phyloP scores from a whole-genome alignment of 2,329 filamentous ascomycete genomes.

The Exophiala bonariae region DNA sequence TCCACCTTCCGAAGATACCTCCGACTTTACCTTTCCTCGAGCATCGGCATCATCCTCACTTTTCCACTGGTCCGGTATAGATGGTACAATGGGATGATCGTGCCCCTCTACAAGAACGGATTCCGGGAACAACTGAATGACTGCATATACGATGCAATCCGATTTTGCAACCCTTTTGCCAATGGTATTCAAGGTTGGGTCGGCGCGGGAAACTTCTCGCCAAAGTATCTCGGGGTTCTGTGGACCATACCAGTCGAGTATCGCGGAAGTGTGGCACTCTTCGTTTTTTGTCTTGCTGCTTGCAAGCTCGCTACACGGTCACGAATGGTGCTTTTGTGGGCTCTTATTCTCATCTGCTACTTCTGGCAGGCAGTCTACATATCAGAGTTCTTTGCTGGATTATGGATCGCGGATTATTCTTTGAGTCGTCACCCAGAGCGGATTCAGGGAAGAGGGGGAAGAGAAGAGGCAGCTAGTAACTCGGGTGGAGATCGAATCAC shows the following conservation, averaged over 20 bases:
- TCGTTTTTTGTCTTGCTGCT: conserved; percentile 26
- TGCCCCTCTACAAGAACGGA: too few species aligned
- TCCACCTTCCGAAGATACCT: conserved; percentile 44
- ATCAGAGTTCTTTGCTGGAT: conserved; percentile 41
- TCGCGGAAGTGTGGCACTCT: conserved; percentile 46
- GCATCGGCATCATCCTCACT: conserved; percentile 40
- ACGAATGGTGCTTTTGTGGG: background rate
- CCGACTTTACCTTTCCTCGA: conserved; percentile 44
- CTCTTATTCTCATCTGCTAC: background rate
- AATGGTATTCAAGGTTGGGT: conserved; percentile 13
- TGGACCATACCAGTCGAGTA: conserved; percentile 51
- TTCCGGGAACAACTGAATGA: conserved; percentile 13
- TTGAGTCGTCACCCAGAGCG: conserved; percentile 38
- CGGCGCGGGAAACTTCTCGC: conserved; percentile 33
- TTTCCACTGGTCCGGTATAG: conserved; percentile 41
- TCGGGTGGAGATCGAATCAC: too few species aligned
- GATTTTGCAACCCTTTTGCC: conserved; percentile 35
- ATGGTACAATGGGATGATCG: too few species aligned
- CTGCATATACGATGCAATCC: conserved; percentile 28
- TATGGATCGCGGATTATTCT: conserved; percentile 43
- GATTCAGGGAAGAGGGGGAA: too few species aligned
- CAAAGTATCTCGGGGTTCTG: conserved; percentile 44
- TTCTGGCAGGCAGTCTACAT: conserved; percentile 21
- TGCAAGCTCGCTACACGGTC: conserved; percentile 2
- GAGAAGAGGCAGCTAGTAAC: too few species aligned